Percentiles rank a stretch among this genome's conserved stretches.
phyloP scores from a whole-genome alignment of 768 basidiomycete species.

The Ramaria sp. region DNA sequence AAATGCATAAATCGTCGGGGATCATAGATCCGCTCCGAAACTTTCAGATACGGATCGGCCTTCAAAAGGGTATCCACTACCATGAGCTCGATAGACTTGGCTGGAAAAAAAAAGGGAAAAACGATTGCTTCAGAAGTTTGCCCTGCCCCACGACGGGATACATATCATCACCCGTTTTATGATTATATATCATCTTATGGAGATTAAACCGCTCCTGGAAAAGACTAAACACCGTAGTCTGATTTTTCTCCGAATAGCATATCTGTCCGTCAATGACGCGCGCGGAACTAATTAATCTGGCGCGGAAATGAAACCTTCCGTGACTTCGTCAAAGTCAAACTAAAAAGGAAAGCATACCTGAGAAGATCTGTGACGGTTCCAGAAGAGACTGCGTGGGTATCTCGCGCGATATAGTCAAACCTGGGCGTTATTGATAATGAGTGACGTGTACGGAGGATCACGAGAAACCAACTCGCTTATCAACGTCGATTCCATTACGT shows the following conservation, averaged over 20 bases:
- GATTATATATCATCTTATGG: constrained; percentile 77
- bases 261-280: constrained; percentile 67
- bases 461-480: constrained; percentile 43
- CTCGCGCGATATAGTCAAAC: constrained; percentile 74
- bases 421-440: constrained; percentile 25
- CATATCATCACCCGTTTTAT: constrained; percentile 65
- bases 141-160: background rate
- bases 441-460: background rate
- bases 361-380: constrained; percentile 37
- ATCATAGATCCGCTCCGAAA: constrained; percentile 44
- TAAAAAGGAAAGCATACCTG: constrained; percentile 22
- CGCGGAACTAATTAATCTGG: constrained; percentile 64
- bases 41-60: constrained; percentile 54
- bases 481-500: constrained; percentile 75
- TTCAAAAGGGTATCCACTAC: constrained; percentile 64
- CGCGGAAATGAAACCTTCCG: background rate
- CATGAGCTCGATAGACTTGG: constrained; percentile 76
- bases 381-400: constrained; percentile 63
- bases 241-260: constrained; percentile 76
- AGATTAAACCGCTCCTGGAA: constrained; percentile 65
- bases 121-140: too few species aligned
- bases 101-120: too few species aligned
- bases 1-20: constrained; percentile 52
- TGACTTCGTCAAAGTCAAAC: background rate
- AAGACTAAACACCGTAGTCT: constrained; percentile 63